A percentile compares a stretch with the other conserved stretches of the same genome.
Conservation (phyloP, 768 basidiomycete genomes). For the Lactarius sp. region DNA sequence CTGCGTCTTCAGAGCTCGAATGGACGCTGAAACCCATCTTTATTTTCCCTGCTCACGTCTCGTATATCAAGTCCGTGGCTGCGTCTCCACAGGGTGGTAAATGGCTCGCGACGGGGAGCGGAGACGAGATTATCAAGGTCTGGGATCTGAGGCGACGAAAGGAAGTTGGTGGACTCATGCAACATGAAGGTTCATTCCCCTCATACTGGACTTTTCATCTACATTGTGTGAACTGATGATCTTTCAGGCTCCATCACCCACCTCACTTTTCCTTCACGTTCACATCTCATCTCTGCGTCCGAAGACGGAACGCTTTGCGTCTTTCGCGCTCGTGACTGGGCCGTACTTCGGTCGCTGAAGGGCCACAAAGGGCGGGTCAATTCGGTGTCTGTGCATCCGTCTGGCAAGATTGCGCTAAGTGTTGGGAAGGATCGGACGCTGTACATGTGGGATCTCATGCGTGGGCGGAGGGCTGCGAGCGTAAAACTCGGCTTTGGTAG, state of each 20-base stretch:
- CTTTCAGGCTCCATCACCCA: constrained; percentile 83
- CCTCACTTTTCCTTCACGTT: constrained; percentile 79
- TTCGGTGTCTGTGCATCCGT: constrained; percentile 85
- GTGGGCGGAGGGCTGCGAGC: constrained; percentile 85
- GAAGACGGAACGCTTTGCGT: constrained; percentile 89
- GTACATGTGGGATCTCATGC: constrained; percentile 99
- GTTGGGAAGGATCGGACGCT: constrained; percentile 87
- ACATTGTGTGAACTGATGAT: not conserved
- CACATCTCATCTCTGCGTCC: constrained; percentile 86
- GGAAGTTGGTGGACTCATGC: constrained; percentile 92
- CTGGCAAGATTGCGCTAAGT: constrained; percentile 84
- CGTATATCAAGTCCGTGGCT: constrained; percentile 85
- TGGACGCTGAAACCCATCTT: constrained; percentile 72
- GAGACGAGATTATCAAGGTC: constrained; percentile 95
- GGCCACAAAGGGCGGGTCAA: constrained; percentile 95
- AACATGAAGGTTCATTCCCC: constrained; percentile 71
- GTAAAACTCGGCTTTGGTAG: constrained; percentile 84
- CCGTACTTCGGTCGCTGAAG: constrained; percentile 77
- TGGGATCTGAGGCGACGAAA: constrained; percentile 92
- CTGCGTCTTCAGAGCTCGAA: constrained; percentile 28
- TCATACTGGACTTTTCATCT: not conserved
- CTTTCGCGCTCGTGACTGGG: constrained; percentile 93
- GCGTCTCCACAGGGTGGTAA: constrained; percentile 87
- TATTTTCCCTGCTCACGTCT: constrained; percentile 95
- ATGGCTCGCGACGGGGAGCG: constrained; percentile 92